These are phyloP conservation scores for Castanea sativa DNA, from an alignment of 306 rosid genomes.

Conservation along the genomic window DNA sequence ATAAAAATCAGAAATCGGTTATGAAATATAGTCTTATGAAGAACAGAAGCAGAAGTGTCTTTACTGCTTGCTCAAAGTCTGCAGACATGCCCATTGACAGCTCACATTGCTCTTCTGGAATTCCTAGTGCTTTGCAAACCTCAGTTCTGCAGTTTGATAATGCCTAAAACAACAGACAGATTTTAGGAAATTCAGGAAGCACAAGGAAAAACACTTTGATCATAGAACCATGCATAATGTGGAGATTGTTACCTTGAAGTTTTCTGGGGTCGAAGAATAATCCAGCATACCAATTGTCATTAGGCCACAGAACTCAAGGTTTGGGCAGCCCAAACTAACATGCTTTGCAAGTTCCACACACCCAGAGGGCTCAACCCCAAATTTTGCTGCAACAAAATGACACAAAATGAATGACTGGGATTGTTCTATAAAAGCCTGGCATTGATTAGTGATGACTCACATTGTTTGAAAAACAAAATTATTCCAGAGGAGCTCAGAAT, in stretches of 20 bases:
- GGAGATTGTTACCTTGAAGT: slow-evolving; percentile 60
- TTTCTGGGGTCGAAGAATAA: slow-evolving; percentile 85
- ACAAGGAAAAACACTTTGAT: slow-evolving; percentile 2
- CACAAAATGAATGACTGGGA: slow-evolving; percentile 16
- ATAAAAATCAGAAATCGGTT: background rate
- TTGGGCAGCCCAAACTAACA: slow-evolving; percentile 58
- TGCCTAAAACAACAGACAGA: slow-evolving; percentile 37
- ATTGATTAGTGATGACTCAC: slow-evolving; percentile 6
- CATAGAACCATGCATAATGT: background rate
- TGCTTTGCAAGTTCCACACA: slow-evolving; percentile 84
- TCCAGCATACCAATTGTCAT: slow-evolving; percentile 98
- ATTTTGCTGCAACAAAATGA: slow-evolving; percentile 62
- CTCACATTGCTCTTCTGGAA: slow-evolving; percentile 72
- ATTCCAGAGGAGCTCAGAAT: background rate
- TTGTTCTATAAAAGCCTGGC: background rate
- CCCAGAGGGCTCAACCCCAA: slow-evolving; percentile 72
- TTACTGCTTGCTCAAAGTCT: slow-evolving; percentile 96
- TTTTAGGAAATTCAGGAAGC: slow-evolving; percentile 14
- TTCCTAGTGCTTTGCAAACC: slow-evolving; percentile 73
- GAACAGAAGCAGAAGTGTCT: slow-evolving; percentile 16
- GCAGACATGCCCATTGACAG: slow-evolving; percentile 96
- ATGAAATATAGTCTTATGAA: background rate
- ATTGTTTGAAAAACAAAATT: background rate
- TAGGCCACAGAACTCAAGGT: slow-evolving; percentile 80
- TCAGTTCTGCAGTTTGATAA: slow-evolving; percentile 71